Evolutionary conservation across 768 basidiomycete genomes (phyloP).

Genomic region (Terana coerulea): DNA sequence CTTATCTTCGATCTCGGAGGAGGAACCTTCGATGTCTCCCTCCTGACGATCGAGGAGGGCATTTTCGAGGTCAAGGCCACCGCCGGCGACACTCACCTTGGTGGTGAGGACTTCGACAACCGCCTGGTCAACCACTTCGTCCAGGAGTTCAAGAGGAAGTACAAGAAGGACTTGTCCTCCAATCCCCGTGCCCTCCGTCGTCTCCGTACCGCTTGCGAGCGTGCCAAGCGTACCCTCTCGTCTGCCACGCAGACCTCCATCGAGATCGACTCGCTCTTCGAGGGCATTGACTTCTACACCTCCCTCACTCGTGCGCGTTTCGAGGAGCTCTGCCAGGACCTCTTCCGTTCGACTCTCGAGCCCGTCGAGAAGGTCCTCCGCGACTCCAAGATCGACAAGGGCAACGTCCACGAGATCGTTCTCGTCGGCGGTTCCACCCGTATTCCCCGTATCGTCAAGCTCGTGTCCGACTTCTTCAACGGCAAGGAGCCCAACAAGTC

Average conservation of each 20-base stretch:
- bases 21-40: constrained; percentile 97
- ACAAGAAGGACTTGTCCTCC: constrained; percentile 92
- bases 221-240: constrained; percentile 97
- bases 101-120: constrained; percentile 98
- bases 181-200: constrained; percentile 96
- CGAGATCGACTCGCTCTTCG: constrained; percentile 96
- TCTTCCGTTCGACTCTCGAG: constrained; percentile 92
- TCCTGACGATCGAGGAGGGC: constrained; percentile 94
- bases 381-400: constrained; percentile 97
- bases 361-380: constrained; percentile 98
- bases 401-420: constrained; percentile 94
- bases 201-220: constrained; percentile 96
- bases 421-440: constrained; percentile 97
- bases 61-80: constrained; percentile 99
- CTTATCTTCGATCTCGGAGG: constrained; percentile 98
- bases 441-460: constrained; percentile 96
- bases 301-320: constrained; percentile 97
- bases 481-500: constrained; percentile 99
- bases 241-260: constrained; percentile 95
- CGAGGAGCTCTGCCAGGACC: constrained; percentile 92
- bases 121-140: constrained; percentile 96
- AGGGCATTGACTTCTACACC: constrained; percentile 98
- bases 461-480: constrained; percentile 98
- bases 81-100: constrained; percentile 96
- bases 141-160: constrained; percentile 95